Conservation (phyloP, 2,329 filamentous ascomycete genomes). For the Fusarium torreyae region DNA sequence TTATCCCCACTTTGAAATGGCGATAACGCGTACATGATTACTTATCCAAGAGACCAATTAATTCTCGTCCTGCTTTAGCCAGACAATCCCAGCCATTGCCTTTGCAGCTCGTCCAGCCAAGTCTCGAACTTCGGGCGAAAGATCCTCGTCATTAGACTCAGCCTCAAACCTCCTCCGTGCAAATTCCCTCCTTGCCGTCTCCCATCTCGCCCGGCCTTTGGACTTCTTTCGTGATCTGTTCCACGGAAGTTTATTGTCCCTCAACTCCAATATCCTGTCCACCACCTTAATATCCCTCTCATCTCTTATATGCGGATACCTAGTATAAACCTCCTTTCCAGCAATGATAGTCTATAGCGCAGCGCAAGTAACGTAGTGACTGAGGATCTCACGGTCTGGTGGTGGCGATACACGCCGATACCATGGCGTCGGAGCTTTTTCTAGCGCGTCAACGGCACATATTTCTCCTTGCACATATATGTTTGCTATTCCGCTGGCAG, state of each 20-base stretch:
- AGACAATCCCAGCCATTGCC: not conserved
- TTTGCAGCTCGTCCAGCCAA: not conserved
- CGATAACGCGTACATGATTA: no score
- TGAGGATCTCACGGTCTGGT: not conserved
- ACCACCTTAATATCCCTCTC: slow-evolving; percentile 10
- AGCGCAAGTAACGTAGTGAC: not conserved
- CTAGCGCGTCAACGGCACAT: not conserved
- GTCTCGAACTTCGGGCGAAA: fast-evolving
- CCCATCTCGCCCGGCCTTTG: slow-evolving; percentile 19
- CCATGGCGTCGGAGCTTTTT: not conserved
- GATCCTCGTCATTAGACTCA: not conserved
- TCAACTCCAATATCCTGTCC: not conserved
- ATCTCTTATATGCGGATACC: slow-evolving; percentile 4
- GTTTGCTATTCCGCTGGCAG: fast-evolving
- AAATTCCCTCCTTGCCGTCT: slow-evolving; percentile 22
- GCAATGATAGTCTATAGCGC: slow-evolving; percentile 5
- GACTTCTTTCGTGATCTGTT: slow-evolving; percentile 1
- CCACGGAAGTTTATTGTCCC: slow-evolving; percentile 7
- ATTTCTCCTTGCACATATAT: not conserved
- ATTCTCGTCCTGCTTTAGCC: no score
- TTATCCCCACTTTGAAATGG: no score
- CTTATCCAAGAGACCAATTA: no score
- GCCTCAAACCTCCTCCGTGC: slow-evolving; percentile 1
- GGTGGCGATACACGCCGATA: not conserved
- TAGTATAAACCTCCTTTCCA: not conserved